These are phyloP conservation scores for Malassezia dermatis DNA, from an alignment of 1,284 basidiomycete species.

Conservation along the genomic window DNA sequence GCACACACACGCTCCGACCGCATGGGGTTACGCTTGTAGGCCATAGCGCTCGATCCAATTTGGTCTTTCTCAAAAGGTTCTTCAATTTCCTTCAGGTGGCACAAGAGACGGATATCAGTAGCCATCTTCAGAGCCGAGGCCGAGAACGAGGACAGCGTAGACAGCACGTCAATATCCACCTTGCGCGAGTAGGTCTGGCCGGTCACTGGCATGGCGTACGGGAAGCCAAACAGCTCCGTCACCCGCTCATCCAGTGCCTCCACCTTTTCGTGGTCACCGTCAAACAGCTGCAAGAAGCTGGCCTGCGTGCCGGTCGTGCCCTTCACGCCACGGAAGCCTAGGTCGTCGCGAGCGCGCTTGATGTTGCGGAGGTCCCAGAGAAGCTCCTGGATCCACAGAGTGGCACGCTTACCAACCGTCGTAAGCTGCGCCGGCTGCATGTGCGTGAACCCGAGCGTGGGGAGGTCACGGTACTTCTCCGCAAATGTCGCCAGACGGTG, in stretches of 20 bases:
- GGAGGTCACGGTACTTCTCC: slow-evolving; percentile 50
- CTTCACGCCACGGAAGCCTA: slow-evolving; percentile 97
- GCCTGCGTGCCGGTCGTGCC: slow-evolving; percentile 98
- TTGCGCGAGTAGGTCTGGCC: slow-evolving; percentile 98
- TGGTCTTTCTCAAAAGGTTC: slow-evolving; percentile 98
- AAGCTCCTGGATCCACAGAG: slow-evolving; percentile 85
- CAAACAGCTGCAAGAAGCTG: slow-evolving; percentile 85
- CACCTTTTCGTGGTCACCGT: slow-evolving; percentile 75
- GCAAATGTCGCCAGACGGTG: slow-evolving; percentile 74
- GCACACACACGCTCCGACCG: slow-evolving; percentile 94
- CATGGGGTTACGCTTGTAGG: slow-evolving; percentile 99
- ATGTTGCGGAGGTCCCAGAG: slow-evolving; percentile 94
- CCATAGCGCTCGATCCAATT: slow-evolving; percentile 90
- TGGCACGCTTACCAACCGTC: slow-evolving; percentile 97
- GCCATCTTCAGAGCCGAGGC: slow-evolving; percentile 96
- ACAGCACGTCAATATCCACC: slow-evolving; percentile 86
- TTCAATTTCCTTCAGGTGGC: slow-evolving; percentile 70
- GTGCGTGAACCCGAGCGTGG: slow-evolving; percentile 83
- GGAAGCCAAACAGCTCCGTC: slow-evolving; percentile 80
- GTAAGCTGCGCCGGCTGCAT: slow-evolving; percentile 98
- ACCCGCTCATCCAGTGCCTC: slow-evolving; percentile 67
- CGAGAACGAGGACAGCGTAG: slow-evolving; percentile 77
- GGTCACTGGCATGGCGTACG: slow-evolving; percentile 90
- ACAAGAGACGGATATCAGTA: slow-evolving; percentile 66
- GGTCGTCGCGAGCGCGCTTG: slow-evolving; percentile 75